phyloP scores from a whole-genome alignment of 75 land plant species.

The Cunninghamia lanceolata region DNA sequence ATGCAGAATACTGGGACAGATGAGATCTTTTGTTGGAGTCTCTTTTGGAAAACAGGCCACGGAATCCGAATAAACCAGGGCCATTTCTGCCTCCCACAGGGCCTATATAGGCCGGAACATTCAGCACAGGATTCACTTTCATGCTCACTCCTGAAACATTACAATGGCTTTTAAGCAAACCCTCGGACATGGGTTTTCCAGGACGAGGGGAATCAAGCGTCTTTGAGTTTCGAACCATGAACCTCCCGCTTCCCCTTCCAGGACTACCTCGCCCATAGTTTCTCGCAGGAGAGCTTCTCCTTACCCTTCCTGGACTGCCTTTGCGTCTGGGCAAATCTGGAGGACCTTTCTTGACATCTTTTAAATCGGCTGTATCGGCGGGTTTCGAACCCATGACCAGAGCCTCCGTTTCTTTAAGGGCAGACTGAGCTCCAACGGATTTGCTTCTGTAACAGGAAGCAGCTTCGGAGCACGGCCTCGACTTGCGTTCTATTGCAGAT shows the following conservation, averaged over 20 bases:
- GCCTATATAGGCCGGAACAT: conserved; percentile 8
- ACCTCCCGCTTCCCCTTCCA: neutral
- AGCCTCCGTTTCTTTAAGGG: neutral
- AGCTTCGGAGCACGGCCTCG: neutral
- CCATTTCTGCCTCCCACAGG: conserved; percentile 5
- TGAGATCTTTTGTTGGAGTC: neutral
- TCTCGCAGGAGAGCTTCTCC: neutral
- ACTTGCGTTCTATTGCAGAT: conserved; percentile 4
- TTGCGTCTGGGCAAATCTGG: neutral
- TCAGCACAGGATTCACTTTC: neutral
- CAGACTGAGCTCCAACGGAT: neutral
- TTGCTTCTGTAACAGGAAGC: conserved; percentile 8
- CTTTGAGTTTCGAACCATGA: conserved; percentile 4
- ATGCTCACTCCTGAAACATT: neutral
- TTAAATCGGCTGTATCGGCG: neutral
- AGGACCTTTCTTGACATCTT: neutral
- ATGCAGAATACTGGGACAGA: neutral
- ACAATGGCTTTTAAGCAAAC: neutral
- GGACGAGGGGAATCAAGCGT: neutral
- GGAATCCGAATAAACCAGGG: neutral
- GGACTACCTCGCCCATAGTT: neutral
- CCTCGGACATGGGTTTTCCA: neutral
- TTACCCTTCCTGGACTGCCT: neutral
- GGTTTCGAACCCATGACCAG: neutral
- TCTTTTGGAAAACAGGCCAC: neutral